phyloP scores from a whole-genome alignment of 1,284 basidiomycete species.

The Apiotrichum gracile region DNA sequence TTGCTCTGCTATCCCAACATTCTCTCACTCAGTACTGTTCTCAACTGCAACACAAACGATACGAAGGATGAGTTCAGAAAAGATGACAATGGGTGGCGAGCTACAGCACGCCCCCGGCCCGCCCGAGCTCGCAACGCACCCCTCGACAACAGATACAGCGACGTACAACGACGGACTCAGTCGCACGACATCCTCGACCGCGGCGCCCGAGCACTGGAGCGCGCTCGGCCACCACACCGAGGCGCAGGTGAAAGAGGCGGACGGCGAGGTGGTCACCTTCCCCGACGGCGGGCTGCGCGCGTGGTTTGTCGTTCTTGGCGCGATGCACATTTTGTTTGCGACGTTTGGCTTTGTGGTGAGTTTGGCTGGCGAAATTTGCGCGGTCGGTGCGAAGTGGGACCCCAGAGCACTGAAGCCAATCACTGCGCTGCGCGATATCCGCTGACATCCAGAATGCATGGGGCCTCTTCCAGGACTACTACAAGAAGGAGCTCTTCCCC shows the following conservation, averaged over 20 bases:
- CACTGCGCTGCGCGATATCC: not conserved
- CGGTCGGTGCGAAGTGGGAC: not conserved
- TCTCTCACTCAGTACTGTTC: too few relatives aligned
- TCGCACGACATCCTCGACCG: not conserved
- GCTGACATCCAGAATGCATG: conserved; percentile 20
- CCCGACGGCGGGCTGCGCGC: conserved; percentile 20
- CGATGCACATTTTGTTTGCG: conserved; percentile 16
- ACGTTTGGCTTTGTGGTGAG: conserved; percentile 23
- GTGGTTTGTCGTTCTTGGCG: conserved; percentile 21
- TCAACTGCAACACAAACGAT: too few relatives aligned
- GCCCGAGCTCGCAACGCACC: too few relatives aligned
- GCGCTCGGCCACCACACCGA: not conserved
- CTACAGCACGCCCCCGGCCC: too few relatives aligned
- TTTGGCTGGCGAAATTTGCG: not conserved
- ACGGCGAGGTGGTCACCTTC: conserved; percentile 16
- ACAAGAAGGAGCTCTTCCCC: conserved; percentile 12
- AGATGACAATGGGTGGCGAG: too few relatives aligned
- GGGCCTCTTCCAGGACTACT: conserved; percentile 23
- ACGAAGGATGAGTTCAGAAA: too few relatives aligned
- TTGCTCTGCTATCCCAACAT: too few relatives aligned
- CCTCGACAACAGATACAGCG: not conserved
- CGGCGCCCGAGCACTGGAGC: not conserved
- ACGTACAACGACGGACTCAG: not conserved
- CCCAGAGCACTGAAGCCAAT: not conserved
- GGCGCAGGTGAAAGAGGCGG: conserved; percentile 5